A percentile compares a stretch with the other conserved stretches of the same genome.
These are phyloP conservation scores for Graphilbum ipis-grandicollis DNA, from an alignment of 2,329 filamentous ascomycete genomes.

Conservation along the genomic window DNA sequence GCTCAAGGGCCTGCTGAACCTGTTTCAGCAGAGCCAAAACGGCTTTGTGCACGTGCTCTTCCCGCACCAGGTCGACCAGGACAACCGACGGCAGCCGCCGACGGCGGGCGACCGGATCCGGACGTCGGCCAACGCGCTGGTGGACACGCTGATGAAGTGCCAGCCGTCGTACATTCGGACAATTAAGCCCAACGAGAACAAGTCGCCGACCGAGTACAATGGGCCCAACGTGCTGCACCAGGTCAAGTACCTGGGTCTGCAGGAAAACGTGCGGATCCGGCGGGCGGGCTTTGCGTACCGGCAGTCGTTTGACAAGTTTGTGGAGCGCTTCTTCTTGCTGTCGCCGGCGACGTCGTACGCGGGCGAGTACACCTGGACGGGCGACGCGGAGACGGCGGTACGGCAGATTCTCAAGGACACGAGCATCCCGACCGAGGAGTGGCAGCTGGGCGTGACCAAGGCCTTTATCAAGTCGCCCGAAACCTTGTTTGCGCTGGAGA, in stretches of 20 bases:
- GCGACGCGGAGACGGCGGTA: constrained; percentile 71
- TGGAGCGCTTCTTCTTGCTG: constrained; percentile 88
- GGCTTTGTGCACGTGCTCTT: constrained; percentile 76
- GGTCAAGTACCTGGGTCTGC: constrained; percentile 97
- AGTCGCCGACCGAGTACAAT: constrained; percentile 87
- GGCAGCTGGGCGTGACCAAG: constrained; percentile 92
- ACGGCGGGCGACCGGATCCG: constrained; percentile 96
- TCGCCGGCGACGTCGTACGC: constrained; percentile 92
- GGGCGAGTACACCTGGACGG: constrained; percentile 92
- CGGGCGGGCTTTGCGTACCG: constrained; percentile 93
- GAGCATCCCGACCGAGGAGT: constrained; percentile 86
- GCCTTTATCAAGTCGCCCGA: constrained; percentile 98
- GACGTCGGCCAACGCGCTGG: constrained; percentile 81
- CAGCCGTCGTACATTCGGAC: constrained; percentile 96
- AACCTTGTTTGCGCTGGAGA: constrained; percentile 88
- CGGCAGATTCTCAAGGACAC: constrained; percentile 92
- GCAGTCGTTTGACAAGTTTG: constrained; percentile 95
- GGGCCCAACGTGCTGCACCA: constrained; percentile 86
- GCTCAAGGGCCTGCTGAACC: constrained; percentile 78
- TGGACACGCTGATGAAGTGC: constrained; percentile 91
- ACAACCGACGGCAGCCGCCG: constrained; percentile 85
- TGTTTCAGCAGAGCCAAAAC: constrained; percentile 73
- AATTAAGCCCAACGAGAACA: constrained; percentile 99
- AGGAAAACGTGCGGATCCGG: constrained; percentile 95
- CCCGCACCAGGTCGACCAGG: constrained; percentile 83